These are phyloP conservation scores for Samsoniella hepiali DNA, from an alignment of 2,329 filamentous ascomycete species.

Conservation along the genomic window DNA sequence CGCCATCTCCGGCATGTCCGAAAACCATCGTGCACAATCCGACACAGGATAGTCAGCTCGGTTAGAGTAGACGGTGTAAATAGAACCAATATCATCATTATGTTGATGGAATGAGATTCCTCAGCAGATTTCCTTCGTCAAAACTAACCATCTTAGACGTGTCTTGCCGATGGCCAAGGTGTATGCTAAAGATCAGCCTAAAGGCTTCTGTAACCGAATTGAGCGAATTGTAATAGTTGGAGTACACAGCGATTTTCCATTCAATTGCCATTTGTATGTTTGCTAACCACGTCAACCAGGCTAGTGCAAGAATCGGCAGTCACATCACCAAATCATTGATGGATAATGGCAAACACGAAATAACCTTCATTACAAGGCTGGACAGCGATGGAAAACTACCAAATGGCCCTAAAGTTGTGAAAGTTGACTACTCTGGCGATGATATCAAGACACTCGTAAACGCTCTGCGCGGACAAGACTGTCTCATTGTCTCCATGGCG, in stretches of 20 bases:
- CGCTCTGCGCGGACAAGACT: conserved; percentile 54
- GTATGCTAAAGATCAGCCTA: conserved; percentile 27
- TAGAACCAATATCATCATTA: not conserved
- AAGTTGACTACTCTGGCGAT: conserved; percentile 44
- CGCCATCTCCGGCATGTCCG: not conserved
- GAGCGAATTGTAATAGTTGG: conserved; percentile 43
- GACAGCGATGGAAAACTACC: conserved; percentile 42
- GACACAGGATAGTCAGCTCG: not conserved
- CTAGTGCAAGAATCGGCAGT: conserved; percentile 40
- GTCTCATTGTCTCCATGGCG: conserved; percentile 53
- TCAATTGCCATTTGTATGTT: too few species aligned
- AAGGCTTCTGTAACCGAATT: conserved; percentile 31
- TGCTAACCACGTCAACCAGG: conserved; percentile 29
- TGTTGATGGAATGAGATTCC: not conserved
- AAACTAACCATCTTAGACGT: not conserved
- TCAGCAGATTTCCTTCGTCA: not conserved
- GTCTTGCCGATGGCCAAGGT: not conserved
- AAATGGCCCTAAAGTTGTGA: conserved; percentile 38
- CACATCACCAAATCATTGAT: conserved; percentile 41
- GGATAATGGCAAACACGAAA: conserved; percentile 44
- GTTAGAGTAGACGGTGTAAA: not conserved
- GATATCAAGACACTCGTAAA: conserved; percentile 38
- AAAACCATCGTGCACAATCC: not conserved
- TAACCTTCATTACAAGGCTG: conserved; percentile 50
- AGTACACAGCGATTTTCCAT: conserved; percentile 30